These are phyloP conservation scores for Tulasnella sp. DNA, from an alignment of 768 basidiomycete genomes.

Conservation along the genomic window DNA sequence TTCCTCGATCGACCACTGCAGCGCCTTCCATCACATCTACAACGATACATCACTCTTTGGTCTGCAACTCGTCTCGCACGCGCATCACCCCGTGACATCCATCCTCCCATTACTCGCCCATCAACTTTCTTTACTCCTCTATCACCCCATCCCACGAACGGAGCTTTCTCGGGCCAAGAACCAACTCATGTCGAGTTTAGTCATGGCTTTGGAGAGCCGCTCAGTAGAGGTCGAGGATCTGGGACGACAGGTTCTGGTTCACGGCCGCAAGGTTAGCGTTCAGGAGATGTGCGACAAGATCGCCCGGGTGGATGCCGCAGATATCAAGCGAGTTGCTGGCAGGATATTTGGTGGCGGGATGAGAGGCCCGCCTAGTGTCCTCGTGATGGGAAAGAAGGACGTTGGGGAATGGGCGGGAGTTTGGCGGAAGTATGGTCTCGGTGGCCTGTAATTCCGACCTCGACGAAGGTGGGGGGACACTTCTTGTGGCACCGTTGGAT, in stretches of 20 bases:
- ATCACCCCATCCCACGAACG: constrained; percentile 60
- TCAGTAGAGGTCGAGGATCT: constrained; percentile 86
- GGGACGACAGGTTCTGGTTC: constrained; percentile 89
- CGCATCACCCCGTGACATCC: constrained; percentile 57
- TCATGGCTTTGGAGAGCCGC: constrained; percentile 93
- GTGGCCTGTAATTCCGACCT: constrained; percentile 25
- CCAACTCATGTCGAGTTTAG: constrained; percentile 87
- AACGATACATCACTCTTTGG: constrained; percentile 93
- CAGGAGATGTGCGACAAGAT: constrained; percentile 89
- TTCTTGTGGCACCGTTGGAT: background rate
- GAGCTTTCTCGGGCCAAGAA: constrained; percentile 92
- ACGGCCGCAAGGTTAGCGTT: constrained; percentile 82
- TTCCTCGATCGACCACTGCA: constrained; percentile 91
- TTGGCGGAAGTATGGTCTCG: constrained; percentile 73
- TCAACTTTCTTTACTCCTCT: constrained; percentile 81
- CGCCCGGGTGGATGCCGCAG: constrained; percentile 69
- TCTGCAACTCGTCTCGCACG: constrained; percentile 81
- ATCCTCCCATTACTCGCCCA: constrained; percentile 84
- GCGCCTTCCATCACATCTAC: constrained; percentile 97
- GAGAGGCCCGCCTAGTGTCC: constrained; percentile 55
- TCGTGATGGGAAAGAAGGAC: constrained; percentile 82
- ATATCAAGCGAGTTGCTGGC: constrained; percentile 73
- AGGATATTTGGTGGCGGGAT: constrained; percentile 65
- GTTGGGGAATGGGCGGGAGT: constrained; percentile 65
- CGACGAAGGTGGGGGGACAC: background rate